phyloP scores from a whole-genome alignment of 2,329 filamentous ascomycete genomes.

The Penicillium sp. region DNA sequence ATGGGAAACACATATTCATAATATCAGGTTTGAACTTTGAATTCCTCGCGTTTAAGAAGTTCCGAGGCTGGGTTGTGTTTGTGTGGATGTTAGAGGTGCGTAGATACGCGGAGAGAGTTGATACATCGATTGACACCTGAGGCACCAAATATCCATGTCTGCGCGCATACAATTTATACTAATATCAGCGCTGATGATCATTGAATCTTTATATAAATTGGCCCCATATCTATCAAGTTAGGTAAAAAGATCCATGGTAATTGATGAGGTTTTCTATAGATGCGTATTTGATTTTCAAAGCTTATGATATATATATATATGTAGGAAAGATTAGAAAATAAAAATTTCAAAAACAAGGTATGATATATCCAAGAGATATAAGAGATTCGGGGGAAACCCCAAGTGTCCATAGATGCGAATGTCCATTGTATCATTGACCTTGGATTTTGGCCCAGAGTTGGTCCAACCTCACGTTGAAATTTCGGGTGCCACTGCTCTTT shows the following conservation, averaged over 20 bases:
- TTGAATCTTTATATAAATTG: neutral
- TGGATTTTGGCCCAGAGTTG: neutral
- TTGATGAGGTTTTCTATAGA: neutral
- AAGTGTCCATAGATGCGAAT: neutral
- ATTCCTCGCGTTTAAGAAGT: neutral
- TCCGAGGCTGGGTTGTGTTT: slow-evolving; percentile 5
- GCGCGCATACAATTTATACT: neutral
- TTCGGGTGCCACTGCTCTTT: neutral
- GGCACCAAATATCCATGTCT: slow-evolving; percentile 8
- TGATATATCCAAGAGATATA: neutral
- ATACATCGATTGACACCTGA: slow-evolving; percentile 22
- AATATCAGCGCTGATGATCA: neutral
- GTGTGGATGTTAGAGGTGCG: neutral
- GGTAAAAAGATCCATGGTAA: neutral
- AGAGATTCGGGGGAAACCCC: neutral
- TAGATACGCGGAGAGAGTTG: slow-evolving; percentile 9
- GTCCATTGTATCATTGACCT: neutral
- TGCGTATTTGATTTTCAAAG: neutral
- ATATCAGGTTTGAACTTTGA: neutral
- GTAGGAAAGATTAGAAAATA: neutral
- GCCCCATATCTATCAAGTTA: neutral
- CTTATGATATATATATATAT: neutral
- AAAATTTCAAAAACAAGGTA: neutral
- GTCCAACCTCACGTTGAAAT: slow-evolving; percentile 2
- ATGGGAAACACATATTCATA: slow-evolving; percentile 13